Percentiles rank a stretch among this genome's conserved stretches.
phyloP scores from a whole-genome alignment of 306 rosid genomes.

The Phaseolus lunatus region DNA sequence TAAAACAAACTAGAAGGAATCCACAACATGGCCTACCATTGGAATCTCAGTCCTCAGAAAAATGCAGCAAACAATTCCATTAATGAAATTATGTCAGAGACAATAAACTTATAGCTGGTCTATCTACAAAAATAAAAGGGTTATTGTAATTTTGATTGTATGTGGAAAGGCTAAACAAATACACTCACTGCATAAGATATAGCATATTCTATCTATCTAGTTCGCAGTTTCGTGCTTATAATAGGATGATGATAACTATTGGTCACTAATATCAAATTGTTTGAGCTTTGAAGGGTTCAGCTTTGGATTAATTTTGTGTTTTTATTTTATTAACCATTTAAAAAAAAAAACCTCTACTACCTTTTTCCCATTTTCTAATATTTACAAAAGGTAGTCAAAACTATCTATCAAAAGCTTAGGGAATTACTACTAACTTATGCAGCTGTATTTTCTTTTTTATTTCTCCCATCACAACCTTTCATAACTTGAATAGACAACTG shows the following conservation, averaged over 20 bases:
- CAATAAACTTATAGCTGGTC: too few species aligned
- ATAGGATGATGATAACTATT: background rate
- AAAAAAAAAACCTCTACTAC: background rate
- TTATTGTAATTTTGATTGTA: background rate
- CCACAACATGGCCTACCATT: background rate
- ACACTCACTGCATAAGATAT: background rate
- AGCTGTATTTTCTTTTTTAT: background rate
- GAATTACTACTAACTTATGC: background rate
- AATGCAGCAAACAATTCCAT: background rate
- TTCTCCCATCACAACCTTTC: background rate
- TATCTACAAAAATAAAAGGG: too few species aligned
- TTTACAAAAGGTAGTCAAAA: background rate
- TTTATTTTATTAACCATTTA: background rate
- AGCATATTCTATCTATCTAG: background rate
- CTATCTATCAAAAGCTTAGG: background rate
- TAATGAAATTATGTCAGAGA: background rate
- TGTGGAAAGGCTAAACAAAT: background rate
- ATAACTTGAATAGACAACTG: constrained; percentile 23
- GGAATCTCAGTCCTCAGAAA: background rate
- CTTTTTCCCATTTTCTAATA: background rate
- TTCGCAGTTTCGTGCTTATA: background rate
- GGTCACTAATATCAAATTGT: background rate
- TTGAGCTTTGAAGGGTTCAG: background rate
- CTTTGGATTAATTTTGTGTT: background rate
- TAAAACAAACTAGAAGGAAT: background rate